Percentiles rank a stretch among this genome's conserved stretches.
phyloP scores from a whole-genome alignment of 2,329 filamentous ascomycete genomes.

The Pseudocercospora cruenta region DNA sequence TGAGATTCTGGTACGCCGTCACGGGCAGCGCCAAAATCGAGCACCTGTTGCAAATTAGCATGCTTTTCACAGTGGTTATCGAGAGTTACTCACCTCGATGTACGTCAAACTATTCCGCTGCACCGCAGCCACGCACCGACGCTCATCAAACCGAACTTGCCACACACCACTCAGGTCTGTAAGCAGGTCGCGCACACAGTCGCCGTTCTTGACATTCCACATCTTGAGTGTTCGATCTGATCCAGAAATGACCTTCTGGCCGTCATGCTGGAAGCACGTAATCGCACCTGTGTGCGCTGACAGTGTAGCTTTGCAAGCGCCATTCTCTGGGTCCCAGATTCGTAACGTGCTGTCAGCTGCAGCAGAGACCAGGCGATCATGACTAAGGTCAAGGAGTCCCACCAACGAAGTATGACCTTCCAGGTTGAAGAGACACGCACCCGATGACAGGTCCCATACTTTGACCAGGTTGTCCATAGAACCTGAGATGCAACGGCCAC shows the following conservation, averaged over 20 bases:
- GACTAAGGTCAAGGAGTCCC: constrained; percentile 84
- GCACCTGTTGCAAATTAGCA: constrained; percentile 66
- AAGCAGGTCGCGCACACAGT: constrained; percentile 89
- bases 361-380: constrained; percentile 88
- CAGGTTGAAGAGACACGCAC: constrained; percentile 81
- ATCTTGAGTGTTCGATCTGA: constrained; percentile 96
- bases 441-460: constrained; percentile 92
- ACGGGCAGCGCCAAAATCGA: constrained; percentile 92
- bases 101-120: constrained; percentile 92
- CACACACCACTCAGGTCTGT: constrained; percentile 96
- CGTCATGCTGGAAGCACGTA: constrained; percentile 98
- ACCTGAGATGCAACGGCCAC: constrained; percentile 94
- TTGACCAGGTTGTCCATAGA: constrained; percentile 99
- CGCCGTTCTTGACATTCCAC: constrained; percentile 93
- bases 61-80: background rate
- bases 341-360: constrained; percentile 93
- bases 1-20: constrained; percentile 80
- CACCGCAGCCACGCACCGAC: constrained; percentile 92
- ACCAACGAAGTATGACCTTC: constrained; percentile 93
- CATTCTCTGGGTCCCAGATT: constrained; percentile 95
- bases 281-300: constrained; percentile 96
- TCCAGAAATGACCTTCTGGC: constrained; percentile 92
- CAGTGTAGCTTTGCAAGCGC: constrained; percentile 85
- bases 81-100: constrained; percentile 73
- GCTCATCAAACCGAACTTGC: constrained; percentile 97